Evolutionary conservation across 1,284 basidiomycete genomes (phyloP).

Genomic region (Nidula niveotomentosa): DNA sequence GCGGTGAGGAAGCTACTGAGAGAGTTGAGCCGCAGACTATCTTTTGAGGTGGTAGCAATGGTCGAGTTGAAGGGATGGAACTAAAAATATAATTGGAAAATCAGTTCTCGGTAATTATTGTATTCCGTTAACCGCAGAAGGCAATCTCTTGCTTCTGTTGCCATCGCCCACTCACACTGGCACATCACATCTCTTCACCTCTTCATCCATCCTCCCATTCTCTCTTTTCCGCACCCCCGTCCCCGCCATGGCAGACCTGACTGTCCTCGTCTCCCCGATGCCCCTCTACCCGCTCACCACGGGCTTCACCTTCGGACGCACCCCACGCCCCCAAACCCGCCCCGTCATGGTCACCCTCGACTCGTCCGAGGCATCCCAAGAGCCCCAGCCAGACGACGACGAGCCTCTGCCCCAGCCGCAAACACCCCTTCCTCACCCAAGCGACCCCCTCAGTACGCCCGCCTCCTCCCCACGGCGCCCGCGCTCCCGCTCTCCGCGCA

Average conservation of each 20-base stretch:
- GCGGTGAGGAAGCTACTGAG: too few relatives aligned
- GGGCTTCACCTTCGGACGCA: constrained; percentile 27
- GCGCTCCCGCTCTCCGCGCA: constrained; percentile 18
- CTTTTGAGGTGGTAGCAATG: too few relatives aligned
- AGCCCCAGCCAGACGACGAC: constrained; percentile 11
- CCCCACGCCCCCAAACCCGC: constrained; percentile 19
- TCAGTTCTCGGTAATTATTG: too few relatives aligned
- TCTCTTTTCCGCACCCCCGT: constrained; percentile 6
- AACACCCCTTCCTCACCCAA: constrained; percentile 1
- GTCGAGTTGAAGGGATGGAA: too few relatives aligned
- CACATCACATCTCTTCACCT: too few relatives aligned
- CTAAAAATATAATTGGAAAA: too few relatives aligned
- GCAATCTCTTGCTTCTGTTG: too few relatives aligned
- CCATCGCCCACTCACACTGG: too few relatives aligned
- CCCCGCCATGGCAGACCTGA: constrained; percentile 39
- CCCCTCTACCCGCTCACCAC: constrained; percentile 32
- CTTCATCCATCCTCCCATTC: too few relatives aligned
- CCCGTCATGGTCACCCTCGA: constrained; percentile 54
- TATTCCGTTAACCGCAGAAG: too few relatives aligned
- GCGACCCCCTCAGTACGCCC: constrained; percentile 7
- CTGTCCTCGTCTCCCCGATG: constrained; percentile 39
- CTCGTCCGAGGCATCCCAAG: constrained; percentile 31
- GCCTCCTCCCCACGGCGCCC: constrained; percentile 15
- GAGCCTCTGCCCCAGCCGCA: neutral
- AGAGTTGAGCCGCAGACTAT: too few relatives aligned